These are phyloP conservation scores for Mycena metata DNA, from an alignment of 768 basidiomycete species.

Conservation along the genomic window DNA sequence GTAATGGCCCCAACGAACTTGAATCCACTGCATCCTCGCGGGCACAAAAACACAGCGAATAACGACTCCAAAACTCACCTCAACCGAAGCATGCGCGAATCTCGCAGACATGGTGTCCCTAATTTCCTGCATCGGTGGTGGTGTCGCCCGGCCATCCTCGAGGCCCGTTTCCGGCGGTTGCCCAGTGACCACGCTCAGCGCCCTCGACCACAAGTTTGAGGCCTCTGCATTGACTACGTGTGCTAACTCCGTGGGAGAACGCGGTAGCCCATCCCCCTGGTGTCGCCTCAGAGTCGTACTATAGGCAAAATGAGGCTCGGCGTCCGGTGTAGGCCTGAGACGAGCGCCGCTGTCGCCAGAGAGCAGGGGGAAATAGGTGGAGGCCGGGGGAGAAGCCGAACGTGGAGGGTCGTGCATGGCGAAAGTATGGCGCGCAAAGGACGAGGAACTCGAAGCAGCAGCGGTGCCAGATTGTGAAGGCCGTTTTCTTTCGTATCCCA, in stretches of 20 bases:
- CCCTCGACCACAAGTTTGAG: conserved; percentile 64
- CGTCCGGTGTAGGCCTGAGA: conserved; percentile 72
- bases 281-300: conserved; percentile 85
- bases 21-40: no score
- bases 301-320: conserved; percentile 83
- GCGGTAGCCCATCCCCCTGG: conserved; percentile 60
- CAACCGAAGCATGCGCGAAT: conserved; percentile 75
- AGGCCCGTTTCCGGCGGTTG: conserved; percentile 46
- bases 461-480: conserved; percentile 48
- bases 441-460: conserved; percentile 54
- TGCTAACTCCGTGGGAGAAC: conserved; percentile 63
- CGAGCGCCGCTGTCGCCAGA: conserved; percentile 62
- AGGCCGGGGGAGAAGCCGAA: conserved; percentile 80
- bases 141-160: conserved; percentile 57
- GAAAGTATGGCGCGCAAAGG: conserved; percentile 44
- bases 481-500: conserved; percentile 60
- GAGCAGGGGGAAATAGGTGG: conserved; percentile 80
- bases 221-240: conserved; percentile 64
- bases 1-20: no score
- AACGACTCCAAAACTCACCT: conserved; percentile 64
- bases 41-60: no score
- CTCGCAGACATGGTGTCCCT: conserved; percentile 74
- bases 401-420: conserved; percentile 46
- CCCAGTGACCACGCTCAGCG: conserved; percentile 56
- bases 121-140: conserved; percentile 48